Evolutionary conservation across 306 rosid genomes (phyloP), one percentile per base, ranked within the genome.

Genomic region (Quercus dentata): DNA sequence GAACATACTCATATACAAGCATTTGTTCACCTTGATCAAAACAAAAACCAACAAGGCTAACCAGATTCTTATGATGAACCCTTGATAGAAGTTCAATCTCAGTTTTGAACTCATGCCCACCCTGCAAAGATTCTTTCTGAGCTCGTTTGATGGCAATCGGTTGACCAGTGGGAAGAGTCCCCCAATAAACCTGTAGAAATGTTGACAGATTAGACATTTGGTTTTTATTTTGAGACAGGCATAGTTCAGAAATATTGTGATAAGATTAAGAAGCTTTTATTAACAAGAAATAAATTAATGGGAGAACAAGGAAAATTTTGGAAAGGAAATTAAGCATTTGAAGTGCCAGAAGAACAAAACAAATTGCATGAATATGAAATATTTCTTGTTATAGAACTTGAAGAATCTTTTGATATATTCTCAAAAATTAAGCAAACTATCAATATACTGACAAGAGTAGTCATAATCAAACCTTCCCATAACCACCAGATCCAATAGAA

Each of bases 21-120:
- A 89, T 83, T 74, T 89, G 90, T 79, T 89, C 92, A 27, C 82
- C 90, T 65, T 70, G 72, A 69, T 89, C 90, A 10, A 85, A 81
- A 73, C 92, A 89, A 80, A 85, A 89, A 41, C 92, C 90, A 25
- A 87, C 57, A 23, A 89, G 90, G 80, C 76, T 63, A 38, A 89
- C 89, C 7, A 89, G 82, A 75, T 89, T 87, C 79, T 76, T 89
- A 74, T 87, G 90, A 35, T 89, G 92, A 67, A 87, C 92, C 55
- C 92, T 84, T 28, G 92, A 89, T 25, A 89, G 86, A 38, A 89
- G 87, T 77, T 87, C 92, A 73, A 89, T 86, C 82, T 89, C 92
- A 19, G 81, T 82, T 74, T 74, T 89, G 80, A 89, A 89, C 81
- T 89, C 86, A 20, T 55, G 33, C 1, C 56, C 85, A 3, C 88